Conservation (phyloP, 345 rosid genomes). For the Eutrema yunnanense region DNA sequence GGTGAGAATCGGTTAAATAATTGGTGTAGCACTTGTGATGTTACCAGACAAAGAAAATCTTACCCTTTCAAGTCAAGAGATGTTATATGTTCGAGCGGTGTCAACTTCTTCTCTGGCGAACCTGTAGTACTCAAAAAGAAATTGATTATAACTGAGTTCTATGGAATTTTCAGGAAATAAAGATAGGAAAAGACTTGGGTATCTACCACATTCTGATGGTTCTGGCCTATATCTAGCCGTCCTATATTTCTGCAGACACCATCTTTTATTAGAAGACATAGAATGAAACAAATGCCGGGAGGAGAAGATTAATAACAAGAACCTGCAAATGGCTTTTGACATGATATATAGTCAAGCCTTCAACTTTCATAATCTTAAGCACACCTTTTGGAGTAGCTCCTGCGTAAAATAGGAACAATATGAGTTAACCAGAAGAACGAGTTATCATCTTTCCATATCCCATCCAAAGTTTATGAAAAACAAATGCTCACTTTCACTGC, state of each 20-base stretch:
- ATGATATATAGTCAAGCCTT: slow-evolving; percentile 89
- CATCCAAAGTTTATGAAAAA: not conserved
- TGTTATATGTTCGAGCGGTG: slow-evolving; percentile 73
- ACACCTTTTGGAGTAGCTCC: slow-evolving; percentile 98
- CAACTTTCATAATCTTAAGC: slow-evolving; percentile 78
- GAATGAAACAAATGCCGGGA: not conserved
- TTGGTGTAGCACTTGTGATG: not conserved
- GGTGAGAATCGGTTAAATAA: not conserved
- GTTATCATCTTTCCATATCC: not conserved
- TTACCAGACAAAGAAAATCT: slow-evolving; percentile 17
- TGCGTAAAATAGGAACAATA: slow-evolving; percentile 7
- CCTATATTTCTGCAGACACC: slow-evolving; percentile 74
- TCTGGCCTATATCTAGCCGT: slow-evolving; percentile 88
- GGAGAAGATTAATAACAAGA: not conserved
- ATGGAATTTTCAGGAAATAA: not conserved
- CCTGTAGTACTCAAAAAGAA: slow-evolving; percentile 37
- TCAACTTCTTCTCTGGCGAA: slow-evolving; percentile 60
- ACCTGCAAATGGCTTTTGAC: slow-evolving; percentile 99
- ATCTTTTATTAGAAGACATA: not conserved
- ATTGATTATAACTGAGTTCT: not conserved
- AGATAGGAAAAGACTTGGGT: not conserved
- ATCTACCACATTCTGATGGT: slow-evolving; percentile 45
- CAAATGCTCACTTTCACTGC: slow-evolving; percentile 67
- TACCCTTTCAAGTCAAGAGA: slow-evolving; percentile 86
- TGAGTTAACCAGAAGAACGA: not conserved